phyloP scores from a whole-genome alignment of 1,139 yeast genomes.

The Trichomonascaceae sp. region DNA sequence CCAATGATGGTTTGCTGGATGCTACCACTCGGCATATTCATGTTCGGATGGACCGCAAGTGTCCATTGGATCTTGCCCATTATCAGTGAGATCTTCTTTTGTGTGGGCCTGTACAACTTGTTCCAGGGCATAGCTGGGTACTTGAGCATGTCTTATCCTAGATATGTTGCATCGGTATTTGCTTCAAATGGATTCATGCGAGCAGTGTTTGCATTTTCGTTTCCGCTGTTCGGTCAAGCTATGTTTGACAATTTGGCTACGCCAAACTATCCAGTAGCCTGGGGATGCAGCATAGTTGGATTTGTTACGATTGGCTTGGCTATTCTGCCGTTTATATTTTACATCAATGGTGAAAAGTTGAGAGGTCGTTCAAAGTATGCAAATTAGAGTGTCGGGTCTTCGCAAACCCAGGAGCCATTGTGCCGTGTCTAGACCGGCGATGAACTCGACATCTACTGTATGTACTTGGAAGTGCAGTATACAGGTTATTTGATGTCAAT shows the following conservation, averaged over 20 bases:
- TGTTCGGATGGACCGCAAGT: conserved; percentile 55
- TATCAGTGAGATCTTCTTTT: conserved; percentile 69
- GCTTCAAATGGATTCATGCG: conserved; percentile 49
- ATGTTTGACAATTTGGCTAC: conserved; percentile 46
- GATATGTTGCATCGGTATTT: conserved; percentile 54
- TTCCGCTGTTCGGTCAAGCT: conserved; percentile 50
- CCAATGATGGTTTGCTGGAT: conserved; percentile 44
- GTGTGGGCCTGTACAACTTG: conserved; percentile 64
- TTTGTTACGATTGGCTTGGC: conserved; percentile 41
- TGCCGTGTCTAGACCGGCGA: too few species aligned
- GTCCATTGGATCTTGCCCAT: conserved; percentile 85
- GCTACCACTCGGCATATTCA: conserved; percentile 43
- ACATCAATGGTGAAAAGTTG: conserved; percentile 47
- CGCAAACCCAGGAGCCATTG: too few species aligned
- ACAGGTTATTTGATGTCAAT: too few species aligned
- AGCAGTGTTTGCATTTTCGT: conserved; percentile 47
- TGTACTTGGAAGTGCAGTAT: too few species aligned
- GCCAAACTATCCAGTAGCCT: conserved; percentile 57
- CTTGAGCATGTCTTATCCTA: conserved; percentile 68
- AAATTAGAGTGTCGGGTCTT: conserved; percentile 12
- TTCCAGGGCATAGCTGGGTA: conserved; percentile 72
- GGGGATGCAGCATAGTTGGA: conserved; percentile 49
- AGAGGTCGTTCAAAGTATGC: conserved; percentile 35
- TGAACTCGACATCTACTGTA: too few species aligned
- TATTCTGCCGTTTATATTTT: conserved; percentile 51